Conservation (phyloP, 306 rosid species). For the Psophocarpus tetragonolobus region DNA sequence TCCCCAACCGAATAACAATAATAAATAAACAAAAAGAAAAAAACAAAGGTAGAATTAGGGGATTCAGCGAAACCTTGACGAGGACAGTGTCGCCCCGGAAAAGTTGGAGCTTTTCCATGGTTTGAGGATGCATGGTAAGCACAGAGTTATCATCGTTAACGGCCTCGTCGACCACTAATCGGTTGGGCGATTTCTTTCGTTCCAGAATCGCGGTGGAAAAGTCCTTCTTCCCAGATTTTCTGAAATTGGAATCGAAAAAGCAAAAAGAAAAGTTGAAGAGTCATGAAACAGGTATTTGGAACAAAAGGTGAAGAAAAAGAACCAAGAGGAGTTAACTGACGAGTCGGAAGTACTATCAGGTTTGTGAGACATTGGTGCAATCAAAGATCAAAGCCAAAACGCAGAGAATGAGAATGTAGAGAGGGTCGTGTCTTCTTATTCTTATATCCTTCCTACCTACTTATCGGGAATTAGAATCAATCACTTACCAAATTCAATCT, state of each 20-base stretch:
- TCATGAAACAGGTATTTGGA: neutral
- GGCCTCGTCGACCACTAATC: slow-evolving; percentile 52
- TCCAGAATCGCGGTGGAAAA: slow-evolving; percentile 57
- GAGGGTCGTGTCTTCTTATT: neutral
- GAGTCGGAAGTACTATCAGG: slow-evolving; percentile 55
- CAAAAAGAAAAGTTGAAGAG: neutral
- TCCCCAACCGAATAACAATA: neutral
- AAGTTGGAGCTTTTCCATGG: slow-evolving; percentile 53
- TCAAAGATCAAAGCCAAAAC: neutral
- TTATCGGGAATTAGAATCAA: neutral
- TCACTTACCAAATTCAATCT: neutral
- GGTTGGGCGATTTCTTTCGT: slow-evolving; percentile 58
- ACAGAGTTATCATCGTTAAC: slow-evolving; percentile 56
- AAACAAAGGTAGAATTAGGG: neutral
- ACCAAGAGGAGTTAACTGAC: slow-evolving; percentile 38
- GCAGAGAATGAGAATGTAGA: neutral
- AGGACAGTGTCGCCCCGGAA: slow-evolving; percentile 58
- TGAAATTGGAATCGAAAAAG: neutral
- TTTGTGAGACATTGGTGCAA: slow-evolving; percentile 43
- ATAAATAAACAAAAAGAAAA: neutral
- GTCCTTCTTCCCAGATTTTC: slow-evolving; percentile 56
- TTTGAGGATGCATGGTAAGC: slow-evolving; percentile 52
- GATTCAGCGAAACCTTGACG: slow-evolving; percentile 39
- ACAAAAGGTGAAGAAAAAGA: neutral
- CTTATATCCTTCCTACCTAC: no score